A percentile compares a stretch with the other conserved stretches of the same genome.
Conservation (phyloP, 1,284 basidiomycete species). For the Inonotus obliquus region DNA sequence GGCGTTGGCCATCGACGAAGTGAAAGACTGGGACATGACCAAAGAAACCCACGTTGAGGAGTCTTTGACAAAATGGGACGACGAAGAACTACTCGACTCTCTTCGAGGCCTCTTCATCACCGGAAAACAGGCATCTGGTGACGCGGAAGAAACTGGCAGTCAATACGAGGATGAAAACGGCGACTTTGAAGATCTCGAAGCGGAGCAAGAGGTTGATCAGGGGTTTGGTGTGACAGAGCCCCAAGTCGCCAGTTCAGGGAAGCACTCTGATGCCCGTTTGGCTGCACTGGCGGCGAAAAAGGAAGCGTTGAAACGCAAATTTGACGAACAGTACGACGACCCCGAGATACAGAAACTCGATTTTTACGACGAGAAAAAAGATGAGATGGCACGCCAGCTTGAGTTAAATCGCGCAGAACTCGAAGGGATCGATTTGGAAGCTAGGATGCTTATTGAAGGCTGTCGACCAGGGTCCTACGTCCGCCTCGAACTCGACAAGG, state of each 20-base stretch:
- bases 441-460: constrained; percentile 85
- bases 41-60: constrained; percentile 52
- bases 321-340: constrained; percentile 96
- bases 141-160: constrained; percentile 43
- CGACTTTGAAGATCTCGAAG: constrained; percentile 42
- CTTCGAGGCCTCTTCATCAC: constrained; percentile 92
- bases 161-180: constrained; percentile 34
- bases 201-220: constrained; percentile 26
- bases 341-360: constrained; percentile 73
- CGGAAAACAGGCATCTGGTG: constrained; percentile 43
- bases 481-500: constrained; percentile 80
- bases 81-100: constrained; percentile 81
- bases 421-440: constrained; percentile 70
- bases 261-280: constrained; percentile 34
- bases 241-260: constrained; percentile 23
- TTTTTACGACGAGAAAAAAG: constrained; percentile 91
- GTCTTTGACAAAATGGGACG: constrained; percentile 72
- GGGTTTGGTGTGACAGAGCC: constrained; percentile 28
- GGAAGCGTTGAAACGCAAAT: constrained; percentile 88
- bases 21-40: constrained; percentile 66
- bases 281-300: constrained; percentile 81
- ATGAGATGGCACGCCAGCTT: constrained; percentile 84
- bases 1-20: constrained; percentile 33
- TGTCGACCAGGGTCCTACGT: constrained; percentile 92
- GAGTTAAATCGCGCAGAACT: constrained; percentile 88